Base-by-base conservation (phyloP, 75 land plant genomes). In the Azolla pinnata region DNA sequence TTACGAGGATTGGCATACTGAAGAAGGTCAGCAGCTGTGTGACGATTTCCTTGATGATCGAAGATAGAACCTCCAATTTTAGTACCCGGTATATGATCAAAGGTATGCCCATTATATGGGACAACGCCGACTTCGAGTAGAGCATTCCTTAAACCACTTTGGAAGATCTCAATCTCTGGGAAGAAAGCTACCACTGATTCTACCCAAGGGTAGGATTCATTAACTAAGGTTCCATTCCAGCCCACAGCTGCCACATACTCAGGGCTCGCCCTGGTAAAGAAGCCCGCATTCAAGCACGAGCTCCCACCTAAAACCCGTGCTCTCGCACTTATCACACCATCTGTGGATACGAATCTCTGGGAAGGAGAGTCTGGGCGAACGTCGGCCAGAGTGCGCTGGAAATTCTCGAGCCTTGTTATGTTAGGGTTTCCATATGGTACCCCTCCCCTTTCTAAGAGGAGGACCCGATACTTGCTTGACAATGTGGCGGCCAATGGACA, bases 241-340 rank as follows among this genome's bases (percentile, higher is more conserved):
- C 77, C 76, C 0, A 60, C 56, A 12, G 29, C 26, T 24, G 31
- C 17, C 26, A 70, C 75, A 47, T 73, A 85, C 69, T 56, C 60
- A 0, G 84, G 50, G 67, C 79, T 77, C 0, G 96, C 87, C 17
- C 87, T 67, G 2, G 74, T 73, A 70, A 83, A 89, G 66, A 89
- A 89, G 29, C 96, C 96, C 1, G 96, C 96, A 44, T 89, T 86
- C 34, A 89, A 61, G 75, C 76, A 67, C 33, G 77, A 65, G 1
- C 91, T 85, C 7, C 96, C 96, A 9, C 96, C 96, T 52, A 89
- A 61, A 16, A 89, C 87, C 12, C 96, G 65, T 2, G 75, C 89
- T 10, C 96, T 57, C 0, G 86, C 38, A 54, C 84, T 86, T 12
- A 80, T 56, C 28, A 89, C 92, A 0, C 92, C 96, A 18, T 89